Percentiles rank a stretch among this genome's conserved stretches.
Evolutionary conservation across 2,329 filamentous ascomycete species (phyloP).

Genomic region (Xylaria arbuscula): DNA sequence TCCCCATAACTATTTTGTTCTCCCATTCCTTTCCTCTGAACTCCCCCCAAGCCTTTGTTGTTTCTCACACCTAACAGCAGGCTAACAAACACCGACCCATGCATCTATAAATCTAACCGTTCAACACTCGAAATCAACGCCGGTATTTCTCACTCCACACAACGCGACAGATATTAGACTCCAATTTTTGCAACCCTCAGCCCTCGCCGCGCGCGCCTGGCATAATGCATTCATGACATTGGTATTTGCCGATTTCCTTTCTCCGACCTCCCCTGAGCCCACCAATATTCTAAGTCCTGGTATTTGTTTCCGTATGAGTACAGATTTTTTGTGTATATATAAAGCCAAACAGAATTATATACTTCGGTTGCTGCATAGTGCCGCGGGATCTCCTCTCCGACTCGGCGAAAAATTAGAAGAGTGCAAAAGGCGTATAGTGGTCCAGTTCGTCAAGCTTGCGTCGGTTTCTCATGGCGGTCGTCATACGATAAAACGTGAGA

Average conservation of each 20-base stretch:
- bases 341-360: constrained; percentile 20
- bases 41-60: not conserved
- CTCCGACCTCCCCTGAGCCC: constrained; percentile 5
- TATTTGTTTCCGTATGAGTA: constrained; percentile 20
- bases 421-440: not conserved
- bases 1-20: constrained; percentile 4
- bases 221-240: constrained; percentile 21
- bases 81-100: constrained; percentile 7
- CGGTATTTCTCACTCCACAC: not conserved
- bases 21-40: not conserved
- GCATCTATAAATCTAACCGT: not conserved
- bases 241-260: constrained; percentile 16
- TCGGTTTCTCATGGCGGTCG: constrained; percentile 18
- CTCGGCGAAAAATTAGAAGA: not conserved
- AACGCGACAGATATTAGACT: constrained; percentile 13
- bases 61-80: not conserved
- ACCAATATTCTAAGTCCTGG: constrained; percentile 24
- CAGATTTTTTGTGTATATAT: constrained; percentile 23
- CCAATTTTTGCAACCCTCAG: constrained; percentile 20
- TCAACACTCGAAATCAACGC: constrained; percentile 6
- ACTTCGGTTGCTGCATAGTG: not conserved
- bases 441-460: constrained; percentile 7
- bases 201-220: constrained; percentile 15
- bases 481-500: constrained; percentile 3
- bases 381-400: not conserved